A percentile compares a stretch with the other conserved stretches of the same genome.
Evolutionary conservation across 2,329 filamentous ascomycete genomes (phyloP).

Genomic region (Neofusicoccum sp.): DNA sequence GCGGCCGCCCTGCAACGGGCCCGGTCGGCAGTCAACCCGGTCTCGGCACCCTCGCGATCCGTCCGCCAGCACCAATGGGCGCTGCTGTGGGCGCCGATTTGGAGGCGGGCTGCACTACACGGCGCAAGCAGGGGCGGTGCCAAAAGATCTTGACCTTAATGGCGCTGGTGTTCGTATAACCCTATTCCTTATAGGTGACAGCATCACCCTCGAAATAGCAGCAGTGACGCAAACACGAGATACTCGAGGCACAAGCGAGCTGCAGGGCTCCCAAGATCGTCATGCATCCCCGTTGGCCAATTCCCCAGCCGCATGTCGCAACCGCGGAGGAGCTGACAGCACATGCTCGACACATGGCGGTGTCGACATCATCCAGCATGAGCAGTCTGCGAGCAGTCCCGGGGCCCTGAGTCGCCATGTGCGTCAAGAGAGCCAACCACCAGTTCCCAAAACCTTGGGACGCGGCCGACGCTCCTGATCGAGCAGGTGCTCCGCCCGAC

Average conservation of each 20-base stretch:
- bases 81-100: no score
- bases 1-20: background rate
- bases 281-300: background rate
- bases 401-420: background rate
- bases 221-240: background rate
- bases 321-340: background rate
- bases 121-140: background rate
- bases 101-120: no score
- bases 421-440: background rate
- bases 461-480: background rate
- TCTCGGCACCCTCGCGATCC: background rate
- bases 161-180: background rate
- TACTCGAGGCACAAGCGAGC: background rate
- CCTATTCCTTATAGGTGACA: background rate
- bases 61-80: background rate
- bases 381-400: background rate
- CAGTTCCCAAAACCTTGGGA: background rate
- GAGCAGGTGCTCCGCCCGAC: background rate
- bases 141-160: background rate
- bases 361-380: slow-evolving; percentile 4
- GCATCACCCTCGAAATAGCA: background rate
- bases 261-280: background rate
- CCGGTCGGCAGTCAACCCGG: background rate
- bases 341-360: background rate
- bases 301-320: background rate